Percentiles rank a stretch among this genome's conserved stretches.
Evolutionary conservation across 2,329 filamentous ascomycete species (phyloP).

Genomic region (Alternaria sp.): DNA sequence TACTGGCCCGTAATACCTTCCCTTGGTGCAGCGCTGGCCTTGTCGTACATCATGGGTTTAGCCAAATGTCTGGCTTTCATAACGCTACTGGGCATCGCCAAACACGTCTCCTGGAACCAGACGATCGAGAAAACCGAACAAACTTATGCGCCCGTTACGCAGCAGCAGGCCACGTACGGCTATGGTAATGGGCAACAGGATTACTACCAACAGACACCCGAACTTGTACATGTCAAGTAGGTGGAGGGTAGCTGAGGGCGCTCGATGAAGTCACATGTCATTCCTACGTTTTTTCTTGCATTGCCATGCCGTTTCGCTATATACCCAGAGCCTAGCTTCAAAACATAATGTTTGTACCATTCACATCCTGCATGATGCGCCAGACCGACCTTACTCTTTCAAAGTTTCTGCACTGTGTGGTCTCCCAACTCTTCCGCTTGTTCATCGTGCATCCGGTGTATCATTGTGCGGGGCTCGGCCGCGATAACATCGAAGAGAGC

Average conservation of each 20-base stretch:
- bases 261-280: not conserved
- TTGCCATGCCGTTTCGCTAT: not conserved
- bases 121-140: not conserved
- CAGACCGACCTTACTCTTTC: not conserved
- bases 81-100: conserved; percentile 28
- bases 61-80: conserved; percentile 27
- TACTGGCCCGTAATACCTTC: not conserved
- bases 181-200: conserved; percentile 14
- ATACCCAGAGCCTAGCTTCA: not conserved
- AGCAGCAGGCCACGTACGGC: conserved; percentile 15
- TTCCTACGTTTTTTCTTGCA: not conserved
- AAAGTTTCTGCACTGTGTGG: not conserved
- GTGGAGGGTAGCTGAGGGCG: not conserved
- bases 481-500: not conserved
- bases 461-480: not conserved
- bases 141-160: conserved; percentile 1
- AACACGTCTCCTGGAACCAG: conserved; percentile 18
- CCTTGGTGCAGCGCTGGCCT: not conserved
- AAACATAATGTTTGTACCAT: not conserved
- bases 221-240: not conserved
- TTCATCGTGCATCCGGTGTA: not conserved
- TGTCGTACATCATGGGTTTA: conserved; percentile 20
- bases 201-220: conserved; percentile 24
- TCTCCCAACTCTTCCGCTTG: not conserved
- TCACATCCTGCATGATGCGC: not conserved